Percentiles rank a stretch among this genome's conserved stretches.
Evolutionary conservation across 1,139 yeast genomes (phyloP).

Genomic region (Sugiyamaella grinbergsii): DNA sequence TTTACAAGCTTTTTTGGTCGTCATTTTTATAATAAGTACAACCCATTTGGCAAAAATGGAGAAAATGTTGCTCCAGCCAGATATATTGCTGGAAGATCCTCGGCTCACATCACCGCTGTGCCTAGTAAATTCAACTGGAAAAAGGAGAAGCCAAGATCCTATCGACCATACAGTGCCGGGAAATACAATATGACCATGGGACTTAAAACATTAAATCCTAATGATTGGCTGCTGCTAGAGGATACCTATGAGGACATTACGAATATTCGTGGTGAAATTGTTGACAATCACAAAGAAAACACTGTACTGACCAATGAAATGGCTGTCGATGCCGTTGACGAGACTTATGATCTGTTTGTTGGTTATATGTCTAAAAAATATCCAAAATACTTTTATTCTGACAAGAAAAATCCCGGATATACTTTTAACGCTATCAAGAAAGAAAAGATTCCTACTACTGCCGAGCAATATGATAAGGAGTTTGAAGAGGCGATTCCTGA

Average conservation of each 20-base stretch:
- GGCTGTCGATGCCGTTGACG: constrained; percentile 53
- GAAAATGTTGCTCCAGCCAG: constrained; percentile 2
- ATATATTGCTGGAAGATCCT: constrained; percentile 5
- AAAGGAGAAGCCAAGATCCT: constrained; percentile 50
- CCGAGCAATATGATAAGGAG: constrained; percentile 15
- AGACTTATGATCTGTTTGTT: constrained; percentile 55
- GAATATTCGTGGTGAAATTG: constrained; percentile 48
- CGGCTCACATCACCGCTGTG: constrained; percentile 26
- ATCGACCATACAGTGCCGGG: constrained; percentile 66
- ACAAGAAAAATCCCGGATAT: constrained; percentile 22
- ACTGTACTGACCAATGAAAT: constrained; percentile 47
- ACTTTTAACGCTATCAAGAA: constrained; percentile 32
- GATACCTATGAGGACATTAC: constrained; percentile 56
- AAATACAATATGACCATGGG: constrained; percentile 71
- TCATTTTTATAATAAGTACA: background rate
- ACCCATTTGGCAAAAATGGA: constrained; percentile 10
- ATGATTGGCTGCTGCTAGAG: constrained; percentile 71
- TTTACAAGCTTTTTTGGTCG: constrained; percentile 4
- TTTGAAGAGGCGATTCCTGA: constrained; percentile 15
- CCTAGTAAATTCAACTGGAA: constrained; percentile 48
- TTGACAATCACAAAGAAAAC: constrained; percentile 49
- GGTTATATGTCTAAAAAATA: constrained; percentile 56
- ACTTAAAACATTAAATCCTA: constrained; percentile 53
- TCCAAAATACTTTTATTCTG: constrained; percentile 55
- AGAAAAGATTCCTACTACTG: constrained; percentile 30